Evolutionary conservation across 2,329 filamentous ascomycete species (phyloP).

Genomic region (Escovopsis sp.): DNA sequence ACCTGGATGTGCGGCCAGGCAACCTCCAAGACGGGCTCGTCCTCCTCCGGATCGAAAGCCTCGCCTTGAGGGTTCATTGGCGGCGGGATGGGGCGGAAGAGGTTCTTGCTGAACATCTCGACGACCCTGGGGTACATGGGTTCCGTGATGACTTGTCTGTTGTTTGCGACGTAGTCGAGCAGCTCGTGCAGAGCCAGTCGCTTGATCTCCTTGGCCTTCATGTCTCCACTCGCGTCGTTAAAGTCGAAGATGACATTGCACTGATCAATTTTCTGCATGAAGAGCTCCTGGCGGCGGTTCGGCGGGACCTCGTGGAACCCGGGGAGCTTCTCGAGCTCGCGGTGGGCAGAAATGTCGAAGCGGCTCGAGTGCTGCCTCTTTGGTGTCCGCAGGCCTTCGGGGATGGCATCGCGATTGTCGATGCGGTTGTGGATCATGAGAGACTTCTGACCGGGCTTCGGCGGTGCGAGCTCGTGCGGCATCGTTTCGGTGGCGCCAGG

Average conservation of each 20-base stretch:
- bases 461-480: slow-evolving; percentile 90
- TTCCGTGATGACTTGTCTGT: slow-evolving; percentile 94
- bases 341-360: slow-evolving; percentile 93
- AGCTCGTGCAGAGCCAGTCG: slow-evolving; percentile 88
- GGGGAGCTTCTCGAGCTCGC: slow-evolving; percentile 91
- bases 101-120: slow-evolving; percentile 98
- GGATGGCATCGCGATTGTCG: slow-evolving; percentile 80
- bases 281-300: slow-evolving; percentile 85
- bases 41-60: slow-evolving; percentile 95
- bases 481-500: slow-evolving; percentile 93
- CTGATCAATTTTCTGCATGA: slow-evolving; percentile 99
- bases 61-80: slow-evolving; percentile 97
- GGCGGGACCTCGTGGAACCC: slow-evolving; percentile 97
- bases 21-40: slow-evolving; percentile 93
- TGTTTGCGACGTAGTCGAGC: slow-evolving; percentile 96
- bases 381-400: slow-evolving; percentile 86
- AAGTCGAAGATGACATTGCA: slow-evolving; percentile 99
- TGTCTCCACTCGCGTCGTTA: slow-evolving; percentile 93
- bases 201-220: slow-evolving; percentile 99
- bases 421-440: slow-evolving; percentile 70
- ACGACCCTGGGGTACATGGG: slow-evolving; percentile 98
- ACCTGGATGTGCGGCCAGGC: slow-evolving; percentile 99
- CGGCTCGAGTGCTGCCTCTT: slow-evolving; percentile 95
- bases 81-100: slow-evolving; percentile 92
- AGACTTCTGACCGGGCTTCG: slow-evolving; percentile 82